These are phyloP conservation scores for Bolboschoenoplectus hybrid DNA, from an alignment of 202 grass and related monocot species.

Conservation along the genomic window DNA sequence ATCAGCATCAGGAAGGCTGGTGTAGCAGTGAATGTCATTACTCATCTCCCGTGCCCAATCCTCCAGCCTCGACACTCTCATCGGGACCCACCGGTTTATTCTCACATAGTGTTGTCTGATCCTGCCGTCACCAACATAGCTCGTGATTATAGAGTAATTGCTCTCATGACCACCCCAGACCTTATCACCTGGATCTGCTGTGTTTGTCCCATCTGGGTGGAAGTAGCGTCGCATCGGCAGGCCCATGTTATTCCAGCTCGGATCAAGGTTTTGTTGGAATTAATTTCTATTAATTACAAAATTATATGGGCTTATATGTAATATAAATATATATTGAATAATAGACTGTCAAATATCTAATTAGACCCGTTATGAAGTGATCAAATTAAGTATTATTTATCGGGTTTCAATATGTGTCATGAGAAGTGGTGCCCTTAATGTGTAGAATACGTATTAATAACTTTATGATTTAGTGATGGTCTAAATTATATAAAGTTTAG, in stretches of 20 bases:
- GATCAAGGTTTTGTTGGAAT: no score
- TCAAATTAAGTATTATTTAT: no score
- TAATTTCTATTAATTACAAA: no score
- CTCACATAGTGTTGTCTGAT: conserved; percentile 84
- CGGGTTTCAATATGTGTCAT: no score
- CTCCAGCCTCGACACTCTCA: conserved; percentile 69
- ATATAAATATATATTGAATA: no score
- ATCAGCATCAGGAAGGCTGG: conserved; percentile 65
- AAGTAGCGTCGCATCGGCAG: conserved; percentile 86
- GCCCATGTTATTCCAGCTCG: conserved; percentile 72
- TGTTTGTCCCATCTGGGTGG: conserved; percentile 74
- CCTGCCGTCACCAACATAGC: conserved; percentile 57
- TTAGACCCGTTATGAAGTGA: no score
- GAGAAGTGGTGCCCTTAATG: no score
- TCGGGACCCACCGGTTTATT: conserved; percentile 77
- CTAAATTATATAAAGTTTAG: no score
- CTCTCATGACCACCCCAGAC: conserved; percentile 94
- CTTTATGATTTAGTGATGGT: no score
- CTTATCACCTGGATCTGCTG: conserved; percentile 59
- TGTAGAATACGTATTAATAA: no score
- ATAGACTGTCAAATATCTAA: no score
- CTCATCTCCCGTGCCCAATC: conserved; percentile 95
- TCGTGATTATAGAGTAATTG: conserved; percentile 75
- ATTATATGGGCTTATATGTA: no score
- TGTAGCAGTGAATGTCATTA: conserved; percentile 69